Percentiles rank a stretch among this genome's conserved stretches.
These are phyloP conservation scores for Alternaria alternata DNA, from an alignment of 2,329 filamentous ascomycete genomes.

Conservation along the genomic window DNA sequence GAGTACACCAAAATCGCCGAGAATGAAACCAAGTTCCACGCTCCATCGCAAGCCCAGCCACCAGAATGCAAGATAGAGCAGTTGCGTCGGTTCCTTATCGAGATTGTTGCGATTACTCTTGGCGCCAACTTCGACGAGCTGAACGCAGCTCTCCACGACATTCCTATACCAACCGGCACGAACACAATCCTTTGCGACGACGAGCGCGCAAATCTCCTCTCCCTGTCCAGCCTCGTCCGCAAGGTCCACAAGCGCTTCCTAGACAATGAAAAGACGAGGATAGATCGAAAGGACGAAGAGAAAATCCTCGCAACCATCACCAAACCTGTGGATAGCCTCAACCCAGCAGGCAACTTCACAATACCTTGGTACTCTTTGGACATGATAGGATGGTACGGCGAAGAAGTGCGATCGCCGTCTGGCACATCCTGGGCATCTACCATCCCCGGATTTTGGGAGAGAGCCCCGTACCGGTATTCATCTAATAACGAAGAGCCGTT, in stretches of 20 bases:
- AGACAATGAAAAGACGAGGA: background rate
- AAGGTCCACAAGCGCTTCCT: background rate
- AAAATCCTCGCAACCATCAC: background rate
- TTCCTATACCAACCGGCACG: background rate
- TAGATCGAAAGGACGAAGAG: background rate
- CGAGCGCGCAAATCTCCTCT: background rate
- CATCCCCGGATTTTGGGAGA: background rate
- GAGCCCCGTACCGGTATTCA: no score
- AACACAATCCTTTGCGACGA: background rate
- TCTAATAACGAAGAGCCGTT: background rate
- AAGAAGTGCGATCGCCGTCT: conserved; percentile 1
- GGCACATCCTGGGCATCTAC: background rate
- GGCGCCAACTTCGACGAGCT: background rate
- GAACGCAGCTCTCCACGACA: background rate
- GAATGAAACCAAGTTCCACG: background rate
- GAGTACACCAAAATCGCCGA: background rate
- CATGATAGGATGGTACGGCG: conserved; percentile 5
- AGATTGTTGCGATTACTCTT: background rate
- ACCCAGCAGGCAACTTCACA: background rate
- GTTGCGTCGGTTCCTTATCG: background rate
- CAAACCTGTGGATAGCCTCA: background rate
- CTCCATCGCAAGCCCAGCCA: conserved; percentile 1
- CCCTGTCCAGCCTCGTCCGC: background rate
- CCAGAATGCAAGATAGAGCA: conserved; percentile 1
- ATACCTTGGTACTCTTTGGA: background rate